These are phyloP conservation scores for Pichia paraexigua DNA, from an alignment of 805 yeast genomes.

Conservation along the genomic window DNA sequence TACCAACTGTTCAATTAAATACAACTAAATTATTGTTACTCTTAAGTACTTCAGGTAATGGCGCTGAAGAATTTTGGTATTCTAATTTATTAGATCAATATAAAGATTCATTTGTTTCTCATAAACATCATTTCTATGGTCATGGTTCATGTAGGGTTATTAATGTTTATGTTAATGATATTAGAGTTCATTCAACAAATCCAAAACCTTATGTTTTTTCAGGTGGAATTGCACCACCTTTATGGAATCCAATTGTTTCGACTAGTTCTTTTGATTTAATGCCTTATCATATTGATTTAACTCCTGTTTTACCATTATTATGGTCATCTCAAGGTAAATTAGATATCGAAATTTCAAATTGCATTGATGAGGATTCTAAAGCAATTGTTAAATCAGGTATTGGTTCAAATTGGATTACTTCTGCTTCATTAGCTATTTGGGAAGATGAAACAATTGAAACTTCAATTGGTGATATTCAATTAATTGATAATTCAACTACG, in stretches of 20 bases:
- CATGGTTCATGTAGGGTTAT: conserved; percentile 69
- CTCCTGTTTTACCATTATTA: conserved; percentile 60
- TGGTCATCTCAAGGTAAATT: conserved; percentile 41
- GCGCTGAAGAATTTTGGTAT: conserved; percentile 82
- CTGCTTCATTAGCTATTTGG: conserved; percentile 50
- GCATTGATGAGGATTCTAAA: conserved; percentile 33
- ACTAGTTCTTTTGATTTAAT: conserved; percentile 66
- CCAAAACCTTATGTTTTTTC: conserved; percentile 74
- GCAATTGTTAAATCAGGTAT: conserved; percentile 27
- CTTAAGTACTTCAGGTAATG: conserved; percentile 65
- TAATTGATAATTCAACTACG: conserved; percentile 24
- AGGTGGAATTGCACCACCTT: conserved; percentile 72
- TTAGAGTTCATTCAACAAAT: conserved; percentile 49
- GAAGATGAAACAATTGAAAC: conserved; percentile 35
- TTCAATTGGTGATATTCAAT: conserved; percentile 32
- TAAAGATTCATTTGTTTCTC: conserved; percentile 31
- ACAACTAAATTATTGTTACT: conserved; percentile 54
- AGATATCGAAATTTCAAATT: conserved; percentile 46
- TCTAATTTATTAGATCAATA: conserved; percentile 45
- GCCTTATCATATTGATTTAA: conserved; percentile 60
- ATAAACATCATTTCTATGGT: conserved; percentile 39
- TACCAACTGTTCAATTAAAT: conserved; percentile 44
- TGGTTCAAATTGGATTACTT: conserved; percentile 52
- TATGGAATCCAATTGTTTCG: conserved; percentile 79
- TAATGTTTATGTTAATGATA: conserved; percentile 52